Base-by-base conservation (phyloP, 2,329 filamentous ascomycete genomes). In the Paraphaeosphaeria minitans region DNA sequence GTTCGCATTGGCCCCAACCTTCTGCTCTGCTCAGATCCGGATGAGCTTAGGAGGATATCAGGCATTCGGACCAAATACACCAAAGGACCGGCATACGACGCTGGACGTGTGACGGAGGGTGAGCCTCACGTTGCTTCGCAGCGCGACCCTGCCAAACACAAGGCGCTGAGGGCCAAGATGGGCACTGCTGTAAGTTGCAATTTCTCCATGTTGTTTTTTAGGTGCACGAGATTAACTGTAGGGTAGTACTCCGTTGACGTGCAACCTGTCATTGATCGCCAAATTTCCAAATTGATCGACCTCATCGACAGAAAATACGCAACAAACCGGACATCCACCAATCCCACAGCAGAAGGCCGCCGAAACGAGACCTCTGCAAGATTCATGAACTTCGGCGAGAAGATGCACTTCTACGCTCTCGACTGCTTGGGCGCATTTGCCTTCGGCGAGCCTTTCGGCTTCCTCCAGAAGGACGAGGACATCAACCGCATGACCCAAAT, bases 261-360 rank as follows among this genome's bases (percentile, higher is more conserved):
- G 4, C 47, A 50, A 19, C 47, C 47, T 3, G 31, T 35, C 16
- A 31, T 50, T 8, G 47, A 50, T 37, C 29, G 31, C 7, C 47
- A 50, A 14, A 50, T 50, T 9, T 50, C 47, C 9, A 19, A 31
- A 35, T 13, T 50, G 47, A 50, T 50, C n/a, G 47, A 50, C 19
- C 47, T 50, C 47, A 50, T 50, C n/a, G 47, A 50, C 12, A 50
- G 31, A 31, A 50, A 50, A 14, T 50, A 50, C 31, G 47, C 47
- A 3, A 50, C 47, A 35, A 50, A 50, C 19, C 47, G 47, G 1
- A 50, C 47, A 22, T 50, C 47, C 10, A 37, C 31, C n/a, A 50
- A 50, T 14, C 19, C 47, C 2, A 50, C 31, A 7, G 47, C 47
- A 13, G 47, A 37, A 37, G 47, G 47, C 9, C 47, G 47, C 22